Evolutionary conservation across 306 rosid species (phyloP), one percentile per base, ranked within the genome.

Genomic region (Dalbergia cultrata): DNA sequence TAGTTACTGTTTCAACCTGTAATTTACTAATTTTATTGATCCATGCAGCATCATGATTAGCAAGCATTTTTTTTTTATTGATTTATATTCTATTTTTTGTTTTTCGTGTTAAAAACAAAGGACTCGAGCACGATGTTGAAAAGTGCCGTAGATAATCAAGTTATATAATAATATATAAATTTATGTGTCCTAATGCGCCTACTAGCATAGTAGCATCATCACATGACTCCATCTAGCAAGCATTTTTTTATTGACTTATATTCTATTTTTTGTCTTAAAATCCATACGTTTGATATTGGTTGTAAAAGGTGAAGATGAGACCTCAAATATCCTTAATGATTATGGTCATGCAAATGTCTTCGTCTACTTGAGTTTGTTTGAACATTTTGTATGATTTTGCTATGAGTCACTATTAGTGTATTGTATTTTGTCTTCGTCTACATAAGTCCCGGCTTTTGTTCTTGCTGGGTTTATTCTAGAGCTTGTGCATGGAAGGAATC

Each of bases 231-330:
- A 37, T 37, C 5, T 26, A 26, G 31, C 31, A 26, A 26, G 41
- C 7, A 3, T 0, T 37, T 37, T 37, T 37, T 37, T 37, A 26
- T 26, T 26, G 31, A 26, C 31, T 26, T 26, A 1, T 26, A 26
- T 26, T 26, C 31, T 37, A 5, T 37, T 37, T 37, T 37, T 37
- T 37, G 41, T 37, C 41, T 37, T 37, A 7, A 9, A 43, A 7
- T 43, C 47, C 60, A 54, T 54, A 53, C 22, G 12, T 62, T 17
- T 61, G 67, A 61, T 33, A 61, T 61, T 61, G 43, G 11, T 61
- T 61, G 43, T 31, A 21, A 61, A 31, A 61, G 17, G 16, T 31
- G 43, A 33, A 21, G 34, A 21, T 1, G 5, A 21, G 13, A 58
- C 26, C 13, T 33, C 14, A 58, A 10, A 58, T 18, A 19, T 58